These are phyloP conservation scores for Lunasporangiospora selenospora DNA, from an alignment of 192 early-diverging fungal genomes.

Conservation along the genomic window DNA sequence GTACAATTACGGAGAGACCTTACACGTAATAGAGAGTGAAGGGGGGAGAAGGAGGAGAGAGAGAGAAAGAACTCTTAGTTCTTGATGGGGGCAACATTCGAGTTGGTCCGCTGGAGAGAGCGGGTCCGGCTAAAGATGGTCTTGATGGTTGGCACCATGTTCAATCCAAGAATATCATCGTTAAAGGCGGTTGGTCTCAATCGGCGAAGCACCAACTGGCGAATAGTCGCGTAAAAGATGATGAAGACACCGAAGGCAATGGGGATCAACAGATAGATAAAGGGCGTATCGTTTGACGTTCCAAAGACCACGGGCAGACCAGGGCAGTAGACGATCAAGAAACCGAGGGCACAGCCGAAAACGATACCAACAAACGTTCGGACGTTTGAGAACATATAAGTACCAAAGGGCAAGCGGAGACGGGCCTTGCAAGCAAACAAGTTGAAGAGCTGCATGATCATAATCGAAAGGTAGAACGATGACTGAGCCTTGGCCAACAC, in stretches of 20 bases:
- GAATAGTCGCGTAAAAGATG: slow-evolving; percentile 73
- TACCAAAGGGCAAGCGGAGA: slow-evolving; percentile 77
- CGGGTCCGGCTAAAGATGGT: slow-evolving; percentile 40
- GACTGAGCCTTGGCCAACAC: slow-evolving; percentile 83
- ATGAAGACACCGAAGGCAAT: slow-evolving; percentile 84
- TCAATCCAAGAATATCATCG: slow-evolving; percentile 82
- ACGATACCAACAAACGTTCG: slow-evolving; percentile 74
- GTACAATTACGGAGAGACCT: no score
- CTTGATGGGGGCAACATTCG: no score
- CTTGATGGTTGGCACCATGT: slow-evolving; percentile 56
- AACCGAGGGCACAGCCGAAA: slow-evolving; percentile 69
- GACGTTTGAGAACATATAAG: slow-evolving; percentile 83
- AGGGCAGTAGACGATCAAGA: slow-evolving; percentile 85
- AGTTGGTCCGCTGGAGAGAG: no score
- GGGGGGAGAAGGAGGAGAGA: no score
- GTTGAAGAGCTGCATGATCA: slow-evolving; percentile 95
- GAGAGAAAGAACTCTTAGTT: no score
- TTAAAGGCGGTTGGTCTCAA: slow-evolving; percentile 71
- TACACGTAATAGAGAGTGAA: no score
- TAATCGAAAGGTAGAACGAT: slow-evolving; percentile 74
- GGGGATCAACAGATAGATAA: slow-evolving; percentile 83
- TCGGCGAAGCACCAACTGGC: slow-evolving; percentile 67
- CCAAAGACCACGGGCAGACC: slow-evolving; percentile 81
- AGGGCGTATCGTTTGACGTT: slow-evolving; percentile 8
- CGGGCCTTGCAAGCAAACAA: slow-evolving; percentile 92